Evolutionary conservation across 345 rosid genomes (phyloP), one percentile per base, ranked within the genome.

Genomic region (Eucalyptus regnans): DNA sequence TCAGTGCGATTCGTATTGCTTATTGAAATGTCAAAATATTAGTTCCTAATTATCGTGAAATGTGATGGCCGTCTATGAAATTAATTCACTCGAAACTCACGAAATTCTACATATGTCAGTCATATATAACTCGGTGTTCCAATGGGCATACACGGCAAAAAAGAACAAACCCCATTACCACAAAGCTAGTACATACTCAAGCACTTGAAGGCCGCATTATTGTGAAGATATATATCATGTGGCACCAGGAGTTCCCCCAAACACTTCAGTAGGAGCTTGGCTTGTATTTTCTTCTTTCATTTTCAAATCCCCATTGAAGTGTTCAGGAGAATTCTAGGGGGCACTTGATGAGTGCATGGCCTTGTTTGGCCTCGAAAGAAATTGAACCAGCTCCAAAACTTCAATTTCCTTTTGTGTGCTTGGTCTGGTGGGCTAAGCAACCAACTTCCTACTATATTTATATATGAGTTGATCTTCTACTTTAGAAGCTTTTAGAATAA

Each of bases 191-290:
- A 20, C 94, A 92, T 66, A 1, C 79, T 31, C 12, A 66, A 17
- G 79, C 11, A 31, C 79, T 31, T 66, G 79, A 66, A 33, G 44
- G 9, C 76, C 37, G 79, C 41, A n/a, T 66, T n/a, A 31, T n/a
- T 14, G 11, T 66, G 41, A 66, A 66, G 43, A 17, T 31, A 31
- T 66, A 31, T 87, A 68, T 89, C 93, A 88, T 88, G 88, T 81
- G 91, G 71, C 91, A 90, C 91, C 92, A 62, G 79, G 94, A 94
- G 95, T 92, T 93, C 94, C 93, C 93, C 94, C 94, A 93, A 94
- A 95, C 96, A 93, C 92, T 94, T 93, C 93, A 94, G 91, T 92
- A n/a, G 89, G 89, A 86, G 49, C 76, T 51, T 58, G 15, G 7
- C 80, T 33, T 43, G 37, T 54, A 50, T 52, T 41, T 20, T 20